phyloP scores from a whole-genome alignment of 1,284 basidiomycete genomes.

The Mycena citricolor region DNA sequence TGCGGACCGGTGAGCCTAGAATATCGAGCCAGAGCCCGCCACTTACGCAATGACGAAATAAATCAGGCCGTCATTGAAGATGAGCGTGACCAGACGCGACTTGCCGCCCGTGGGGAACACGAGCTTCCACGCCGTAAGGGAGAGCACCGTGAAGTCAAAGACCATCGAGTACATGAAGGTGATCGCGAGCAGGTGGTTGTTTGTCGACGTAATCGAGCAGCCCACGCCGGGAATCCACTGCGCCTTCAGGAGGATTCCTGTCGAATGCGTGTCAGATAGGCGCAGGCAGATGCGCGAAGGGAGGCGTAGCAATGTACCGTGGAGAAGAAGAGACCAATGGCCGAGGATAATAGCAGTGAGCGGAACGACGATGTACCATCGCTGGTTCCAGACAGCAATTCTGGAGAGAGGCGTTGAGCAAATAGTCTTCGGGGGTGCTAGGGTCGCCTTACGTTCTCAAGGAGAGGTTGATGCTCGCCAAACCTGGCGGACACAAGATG shows the following conservation, averaged over 20 bases:
- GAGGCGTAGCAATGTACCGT: conserved; percentile 40
- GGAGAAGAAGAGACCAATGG: conserved; percentile 73
- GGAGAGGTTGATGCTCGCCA: conserved; percentile 78
- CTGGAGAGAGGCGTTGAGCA: conserved; percentile 5
- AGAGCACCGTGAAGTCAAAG: conserved; percentile 66
- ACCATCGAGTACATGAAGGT: conserved; percentile 73
- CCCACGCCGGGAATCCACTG: conserved; percentile 44
- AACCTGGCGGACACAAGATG: conserved; percentile 33
- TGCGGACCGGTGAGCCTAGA: conserved; percentile 27
- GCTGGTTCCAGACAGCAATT: conserved; percentile 23
- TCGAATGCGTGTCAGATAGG: conserved; percentile 3
- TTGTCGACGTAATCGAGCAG: conserved; percentile 57
- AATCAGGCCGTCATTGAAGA: conserved; percentile 70
- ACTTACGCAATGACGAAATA: conserved; percentile 74
- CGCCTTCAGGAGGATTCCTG: conserved; percentile 59
- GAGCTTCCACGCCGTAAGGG: conserved; percentile 63
- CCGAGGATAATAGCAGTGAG: conserved; percentile 33
- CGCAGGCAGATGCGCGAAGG: background rate
- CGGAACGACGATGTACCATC: conserved; percentile 14
- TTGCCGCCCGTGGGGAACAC: conserved; percentile 29
- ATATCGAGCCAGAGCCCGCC: conserved; percentile 4
- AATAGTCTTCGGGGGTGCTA: background rate
- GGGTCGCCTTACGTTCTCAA: conserved; percentile 65
- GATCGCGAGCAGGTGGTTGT: conserved; percentile 57
- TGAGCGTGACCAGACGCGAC: conserved; percentile 55